Evolutionary conservation across 306 rosid species (phyloP).

Genomic region (Cucurbita ficifolia): DNA sequence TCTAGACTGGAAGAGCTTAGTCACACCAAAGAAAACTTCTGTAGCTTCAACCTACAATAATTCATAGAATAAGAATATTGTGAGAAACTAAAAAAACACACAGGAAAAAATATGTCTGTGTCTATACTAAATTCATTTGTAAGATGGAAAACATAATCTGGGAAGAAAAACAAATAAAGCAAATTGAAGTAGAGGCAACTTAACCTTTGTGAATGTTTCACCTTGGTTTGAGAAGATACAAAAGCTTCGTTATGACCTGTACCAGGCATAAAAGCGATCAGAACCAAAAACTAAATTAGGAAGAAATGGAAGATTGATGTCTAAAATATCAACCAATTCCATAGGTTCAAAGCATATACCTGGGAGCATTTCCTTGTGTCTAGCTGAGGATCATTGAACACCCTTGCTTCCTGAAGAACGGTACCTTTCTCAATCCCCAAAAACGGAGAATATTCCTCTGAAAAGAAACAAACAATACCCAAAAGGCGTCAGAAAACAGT

Average conservation of each 20-base stretch:
- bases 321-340: background rate
- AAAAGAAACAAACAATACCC: constrained; percentile 5
- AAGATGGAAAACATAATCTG: background rate
- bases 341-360: constrained; percentile 29
- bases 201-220: constrained; percentile 85
- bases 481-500: background rate
- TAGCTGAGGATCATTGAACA: constrained; percentile 96
- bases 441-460: constrained; percentile 85
- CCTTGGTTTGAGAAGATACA: constrained; percentile 93
- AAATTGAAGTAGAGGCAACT: constrained; percentile 4
- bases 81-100: background rate
- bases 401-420: constrained; percentile 98
- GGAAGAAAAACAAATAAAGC: background rate
- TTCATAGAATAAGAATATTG: background rate
- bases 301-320: constrained; percentile 1
- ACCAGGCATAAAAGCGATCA: background rate
- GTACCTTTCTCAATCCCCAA: constrained; percentile 93
- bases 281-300: background rate
- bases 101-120: background rate
- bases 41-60: constrained; percentile 74
- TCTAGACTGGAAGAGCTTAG: constrained; percentile 88
- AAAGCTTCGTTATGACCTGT: constrained; percentile 91
- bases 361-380: constrained; percentile 96
- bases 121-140: background rate
- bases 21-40: constrained; percentile 91